These are phyloP conservation scores for Solanum aculeatissimum DNA, from an alignment of 305 asterid species.

Conservation along the genomic window DNA sequence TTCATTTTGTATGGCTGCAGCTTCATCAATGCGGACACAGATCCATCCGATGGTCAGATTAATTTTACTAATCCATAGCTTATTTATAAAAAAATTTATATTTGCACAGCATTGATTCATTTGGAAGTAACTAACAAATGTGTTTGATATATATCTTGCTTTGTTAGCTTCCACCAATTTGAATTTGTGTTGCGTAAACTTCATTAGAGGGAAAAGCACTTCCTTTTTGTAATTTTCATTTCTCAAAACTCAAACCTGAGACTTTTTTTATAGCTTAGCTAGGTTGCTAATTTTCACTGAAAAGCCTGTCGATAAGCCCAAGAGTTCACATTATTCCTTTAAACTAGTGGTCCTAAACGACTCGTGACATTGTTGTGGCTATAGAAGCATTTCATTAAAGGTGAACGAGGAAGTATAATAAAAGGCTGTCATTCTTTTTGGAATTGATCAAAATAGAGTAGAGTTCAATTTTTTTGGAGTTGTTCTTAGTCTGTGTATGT, in stretches of 20 bases:
- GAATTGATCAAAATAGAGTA: background rate
- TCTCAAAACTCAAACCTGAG: background rate
- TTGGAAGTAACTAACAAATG: background rate
- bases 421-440: background rate
- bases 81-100: background rate
- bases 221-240: background rate
- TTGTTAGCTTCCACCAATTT: too few species aligned
- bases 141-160: too few species aligned
- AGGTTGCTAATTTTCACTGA: background rate
- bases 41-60: background rate
- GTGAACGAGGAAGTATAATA: background rate
- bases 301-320: background rate
- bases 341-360: background rate
- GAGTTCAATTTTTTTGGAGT: background rate
- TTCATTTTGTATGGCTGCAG: background rate
- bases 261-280: background rate
- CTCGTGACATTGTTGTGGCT: background rate
- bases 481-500: background rate
- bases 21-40: background rate
- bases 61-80: background rate
- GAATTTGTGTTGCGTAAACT: too few species aligned
- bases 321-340: background rate
- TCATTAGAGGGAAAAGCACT: too few species aligned
- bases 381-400: background rate
- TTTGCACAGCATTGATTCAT: background rate